Evolutionary conservation across 2,329 filamentous ascomycete species (phyloP).

Genomic region (Trichophyton verrucosum): DNA sequence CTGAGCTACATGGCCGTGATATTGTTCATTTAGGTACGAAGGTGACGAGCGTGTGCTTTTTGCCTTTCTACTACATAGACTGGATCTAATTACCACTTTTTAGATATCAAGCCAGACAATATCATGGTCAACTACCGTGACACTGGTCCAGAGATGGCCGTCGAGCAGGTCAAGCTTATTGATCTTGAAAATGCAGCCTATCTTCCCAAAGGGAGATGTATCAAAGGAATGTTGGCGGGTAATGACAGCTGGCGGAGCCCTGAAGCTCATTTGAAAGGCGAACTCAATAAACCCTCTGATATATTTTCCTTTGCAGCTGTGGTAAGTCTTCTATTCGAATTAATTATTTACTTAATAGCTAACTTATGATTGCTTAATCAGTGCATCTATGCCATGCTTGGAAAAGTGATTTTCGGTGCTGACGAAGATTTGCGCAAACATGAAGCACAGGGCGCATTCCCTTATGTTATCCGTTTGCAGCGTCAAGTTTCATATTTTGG

Average conservation of each 20-base stretch:
- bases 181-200: slow-evolving; percentile 24
- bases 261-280: slow-evolving; percentile 20
- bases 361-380: slow-evolving; percentile 12
- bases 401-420: slow-evolving; percentile 31
- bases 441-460: slow-evolving; percentile 25
- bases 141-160: slow-evolving; percentile 8
- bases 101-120: slow-evolving; percentile 29
- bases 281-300: slow-evolving; percentile 22
- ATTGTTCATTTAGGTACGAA: not conserved
- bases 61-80: too few species aligned
- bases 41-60: too few species aligned
- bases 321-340: slow-evolving; percentile 13
- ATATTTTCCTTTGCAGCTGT: slow-evolving; percentile 24
- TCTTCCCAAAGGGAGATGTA: slow-evolving; percentile 21
- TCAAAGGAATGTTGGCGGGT: slow-evolving; percentile 19
- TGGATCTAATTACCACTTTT: too few species aligned
- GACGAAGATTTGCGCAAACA: slow-evolving; percentile 24
- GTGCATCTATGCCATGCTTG: slow-evolving; percentile 37
- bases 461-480: slow-evolving; percentile 29
- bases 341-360: slow-evolving; percentile 1
- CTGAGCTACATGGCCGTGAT: not conserved
- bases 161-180: slow-evolving; percentile 19
- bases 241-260: slow-evolving; percentile 27
- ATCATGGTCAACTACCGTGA: slow-evolving; percentile 24
- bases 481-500: slow-evolving; percentile 38